These are phyloP conservation scores for Anaeromyces robustus DNA, from an alignment of 192 early-diverging fungal genomes.

Conservation along the genomic window DNA sequence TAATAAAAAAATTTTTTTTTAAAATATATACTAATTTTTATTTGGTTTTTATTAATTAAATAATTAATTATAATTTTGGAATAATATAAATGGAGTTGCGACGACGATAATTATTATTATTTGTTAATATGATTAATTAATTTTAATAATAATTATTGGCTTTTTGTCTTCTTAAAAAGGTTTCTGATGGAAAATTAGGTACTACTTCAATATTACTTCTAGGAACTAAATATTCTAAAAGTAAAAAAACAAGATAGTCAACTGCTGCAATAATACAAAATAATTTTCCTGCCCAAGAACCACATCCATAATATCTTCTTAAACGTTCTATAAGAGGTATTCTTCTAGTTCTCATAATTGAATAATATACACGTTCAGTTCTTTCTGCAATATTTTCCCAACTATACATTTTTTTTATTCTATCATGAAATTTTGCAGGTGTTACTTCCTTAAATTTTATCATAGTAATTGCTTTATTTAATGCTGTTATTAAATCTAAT, in stretches of 20 bases:
- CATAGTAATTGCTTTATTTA: conserved; percentile 52
- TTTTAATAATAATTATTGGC: neutral
- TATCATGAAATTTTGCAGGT: conserved; percentile 55
- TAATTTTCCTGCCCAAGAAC: conserved; percentile 76
- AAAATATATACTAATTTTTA: too few relatives aligned
- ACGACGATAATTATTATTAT: too few relatives aligned
- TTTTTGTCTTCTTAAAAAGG: neutral
- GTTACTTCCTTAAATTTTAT: conserved; percentile 43
- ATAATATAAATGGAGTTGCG: too few relatives aligned
- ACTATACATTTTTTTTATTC: conserved; percentile 86
- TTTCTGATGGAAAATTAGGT: conserved; percentile 8
- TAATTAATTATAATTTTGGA: too few relatives aligned
- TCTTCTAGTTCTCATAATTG: conserved; percentile 45
- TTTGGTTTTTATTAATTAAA: too few relatives aligned
- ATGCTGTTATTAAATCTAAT: conserved; percentile 50
- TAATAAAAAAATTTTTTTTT: too few relatives aligned
- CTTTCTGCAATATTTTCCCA: conserved; percentile 91
- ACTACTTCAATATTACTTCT: conserved; percentile 52
- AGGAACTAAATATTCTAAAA: conserved; percentile 73
- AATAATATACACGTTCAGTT: conserved; percentile 72
- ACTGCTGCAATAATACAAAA: conserved; percentile 79
- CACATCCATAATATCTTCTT: conserved; percentile 67
- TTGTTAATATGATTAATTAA: too few relatives aligned
- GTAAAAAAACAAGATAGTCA: conserved; percentile 62
- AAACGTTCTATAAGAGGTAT: conserved; percentile 65